Percentiles rank a stretch among this genome's conserved stretches.
Conservation (phyloP, 2,329 filamentous ascomycete species). For the Colletotrichum cuscutae region DNA sequence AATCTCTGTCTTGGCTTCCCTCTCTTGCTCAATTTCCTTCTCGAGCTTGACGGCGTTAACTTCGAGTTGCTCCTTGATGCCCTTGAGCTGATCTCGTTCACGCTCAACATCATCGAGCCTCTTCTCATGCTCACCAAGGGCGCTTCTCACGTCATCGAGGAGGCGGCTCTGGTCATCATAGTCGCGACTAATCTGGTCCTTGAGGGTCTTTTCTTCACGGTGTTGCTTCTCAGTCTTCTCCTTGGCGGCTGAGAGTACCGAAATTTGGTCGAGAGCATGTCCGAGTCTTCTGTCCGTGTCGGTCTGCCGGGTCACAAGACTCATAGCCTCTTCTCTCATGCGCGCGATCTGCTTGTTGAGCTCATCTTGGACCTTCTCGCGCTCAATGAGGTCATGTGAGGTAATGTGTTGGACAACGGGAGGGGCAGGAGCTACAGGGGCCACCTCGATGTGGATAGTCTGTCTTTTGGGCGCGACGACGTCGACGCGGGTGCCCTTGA, state of each 20-base stretch:
- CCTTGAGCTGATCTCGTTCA: slow-evolving; percentile 30
- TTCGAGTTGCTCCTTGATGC: slow-evolving; percentile 23
- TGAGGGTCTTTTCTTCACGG: slow-evolving; percentile 19
- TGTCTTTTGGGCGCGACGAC: slow-evolving; percentile 18
- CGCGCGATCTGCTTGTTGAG: slow-evolving; percentile 30
- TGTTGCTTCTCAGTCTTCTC: slow-evolving; percentile 18
- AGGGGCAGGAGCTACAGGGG: slow-evolving; percentile 20
- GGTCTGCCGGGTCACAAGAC: slow-evolving; percentile 27
- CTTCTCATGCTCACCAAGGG: slow-evolving; percentile 22
- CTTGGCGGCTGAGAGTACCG: slow-evolving; percentile 27
- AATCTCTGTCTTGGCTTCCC: slow-evolving; percentile 15
- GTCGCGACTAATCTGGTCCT: slow-evolving; percentile 21
- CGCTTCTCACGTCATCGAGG: slow-evolving; percentile 27
- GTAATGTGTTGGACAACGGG: slow-evolving; percentile 22
- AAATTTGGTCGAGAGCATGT: slow-evolving; percentile 27
- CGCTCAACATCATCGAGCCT: slow-evolving; percentile 11
- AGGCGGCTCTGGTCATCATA: slow-evolving; percentile 28
- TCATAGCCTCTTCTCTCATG: slow-evolving; percentile 31
- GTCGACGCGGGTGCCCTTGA: slow-evolving; percentile 26
- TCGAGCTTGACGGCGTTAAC: slow-evolving; percentile 25
- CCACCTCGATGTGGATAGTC: slow-evolving; percentile 17
- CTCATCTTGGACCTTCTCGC: slow-evolving; percentile 23
- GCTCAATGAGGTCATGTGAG: slow-evolving; percentile 22
- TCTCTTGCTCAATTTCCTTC: slow-evolving; percentile 17
- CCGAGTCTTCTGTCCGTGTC: slow-evolving; percentile 30